Conservation (phyloP, 73 alveolate genomes). For the Effrenium voratum region DNA sequence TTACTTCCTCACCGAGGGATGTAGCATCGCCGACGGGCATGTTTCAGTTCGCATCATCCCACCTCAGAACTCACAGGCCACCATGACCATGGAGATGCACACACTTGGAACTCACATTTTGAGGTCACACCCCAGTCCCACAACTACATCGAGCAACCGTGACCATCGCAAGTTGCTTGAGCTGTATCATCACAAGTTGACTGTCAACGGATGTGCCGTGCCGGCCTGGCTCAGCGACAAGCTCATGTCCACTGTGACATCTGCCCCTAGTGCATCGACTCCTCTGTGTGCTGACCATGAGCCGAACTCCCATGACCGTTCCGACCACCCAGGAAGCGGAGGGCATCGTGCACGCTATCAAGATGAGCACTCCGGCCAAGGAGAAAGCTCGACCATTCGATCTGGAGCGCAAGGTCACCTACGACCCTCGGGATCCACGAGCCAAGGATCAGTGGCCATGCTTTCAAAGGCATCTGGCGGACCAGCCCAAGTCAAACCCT, state of each 20-base stretch:
- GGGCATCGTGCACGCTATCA: not conserved
- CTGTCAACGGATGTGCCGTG: not conserved
- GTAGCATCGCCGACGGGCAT: not conserved
- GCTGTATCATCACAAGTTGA: too few species aligned
- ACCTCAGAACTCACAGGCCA: not conserved
- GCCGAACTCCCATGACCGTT: not conserved
- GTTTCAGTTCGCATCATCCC: not conserved
- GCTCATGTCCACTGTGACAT: not conserved
- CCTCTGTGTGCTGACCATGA: not conserved
- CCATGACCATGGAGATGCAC: too few species aligned
- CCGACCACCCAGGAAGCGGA: not conserved
- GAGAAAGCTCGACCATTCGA: not conserved
- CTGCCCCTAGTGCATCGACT: not conserved
- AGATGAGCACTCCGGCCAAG: not conserved
- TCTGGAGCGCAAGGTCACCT: not conserved
- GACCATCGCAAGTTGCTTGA: not conserved
- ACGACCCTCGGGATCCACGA: slow-evolving; percentile 5
- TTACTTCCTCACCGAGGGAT: not conserved
- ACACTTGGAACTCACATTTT: not conserved
- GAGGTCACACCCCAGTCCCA: not conserved
- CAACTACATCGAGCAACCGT: not conserved
- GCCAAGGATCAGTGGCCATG: slow-evolving; percentile 3
- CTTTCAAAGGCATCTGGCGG: not conserved
- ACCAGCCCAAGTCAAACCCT: not conserved
- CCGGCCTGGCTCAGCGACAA: too few species aligned